phyloP scores from a whole-genome alignment of 140 eudicot genomes.

The Cichorium intybus region DNA sequence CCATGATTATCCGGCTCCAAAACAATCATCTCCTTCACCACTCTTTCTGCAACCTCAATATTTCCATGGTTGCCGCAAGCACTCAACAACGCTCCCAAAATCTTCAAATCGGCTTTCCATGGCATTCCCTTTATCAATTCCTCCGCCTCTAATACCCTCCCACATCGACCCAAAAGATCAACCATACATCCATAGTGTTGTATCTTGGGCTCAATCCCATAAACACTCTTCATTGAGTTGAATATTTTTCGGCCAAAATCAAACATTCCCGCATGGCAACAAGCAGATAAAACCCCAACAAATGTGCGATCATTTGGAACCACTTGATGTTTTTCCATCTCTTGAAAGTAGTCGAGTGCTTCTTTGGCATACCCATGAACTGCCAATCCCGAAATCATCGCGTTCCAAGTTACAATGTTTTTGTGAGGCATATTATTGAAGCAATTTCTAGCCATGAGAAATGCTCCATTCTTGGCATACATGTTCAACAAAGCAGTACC shows the following conservation, averaged over 20 bases:
- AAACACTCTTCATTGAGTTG: constrained; percentile 46
- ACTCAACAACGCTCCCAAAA: constrained; percentile 75
- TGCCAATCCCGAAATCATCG: constrained; percentile 83
- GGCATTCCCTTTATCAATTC: constrained; percentile 58
- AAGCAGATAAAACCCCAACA: constrained; percentile 85
- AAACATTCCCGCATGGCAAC: constrained; percentile 75
- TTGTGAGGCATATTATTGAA: constrained; percentile 48
- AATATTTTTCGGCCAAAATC: constrained; percentile 60
- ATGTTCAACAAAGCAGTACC: constrained; percentile 85
- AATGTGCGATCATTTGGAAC: constrained; percentile 60
- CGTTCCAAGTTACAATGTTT: constrained; percentile 82
- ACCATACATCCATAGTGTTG: constrained; percentile 90
- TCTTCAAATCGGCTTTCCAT: constrained; percentile 76
- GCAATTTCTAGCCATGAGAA: constrained; percentile 47
- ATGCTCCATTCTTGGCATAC: constrained; percentile 84
- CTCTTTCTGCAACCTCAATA: constrained; percentile 74
- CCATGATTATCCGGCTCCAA: constrained; percentile 76
- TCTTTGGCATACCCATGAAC: constrained; percentile 73
- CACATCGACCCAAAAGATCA: constrained; percentile 70
- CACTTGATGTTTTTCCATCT: constrained; percentile 32
- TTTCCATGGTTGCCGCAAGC: constrained; percentile 68
- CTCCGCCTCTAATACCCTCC: constrained; percentile 77
- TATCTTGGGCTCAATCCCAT: constrained; percentile 61
- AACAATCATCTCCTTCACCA: constrained; percentile 52
- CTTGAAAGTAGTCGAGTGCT: constrained; percentile 50